A percentile compares a stretch with the other conserved stretches of the same genome.
These are phyloP conservation scores for Lactarius psammicola DNA, from an alignment of 768 basidiomycete genomes.

Conservation along the genomic window DNA sequence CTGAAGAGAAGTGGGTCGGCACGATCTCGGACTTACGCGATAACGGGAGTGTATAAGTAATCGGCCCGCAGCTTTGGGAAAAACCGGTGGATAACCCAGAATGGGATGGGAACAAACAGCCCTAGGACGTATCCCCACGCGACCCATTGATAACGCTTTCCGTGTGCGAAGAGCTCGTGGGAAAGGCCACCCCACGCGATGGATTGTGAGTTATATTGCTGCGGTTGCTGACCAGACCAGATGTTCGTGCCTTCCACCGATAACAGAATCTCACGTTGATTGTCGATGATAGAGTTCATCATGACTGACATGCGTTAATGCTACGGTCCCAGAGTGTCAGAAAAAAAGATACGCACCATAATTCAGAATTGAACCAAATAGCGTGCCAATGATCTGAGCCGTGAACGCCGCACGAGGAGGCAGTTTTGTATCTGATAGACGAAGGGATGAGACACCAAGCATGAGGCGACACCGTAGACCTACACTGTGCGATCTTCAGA, in stretches of 20 bases:
- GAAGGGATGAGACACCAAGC: not conserved
- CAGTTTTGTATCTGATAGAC: slow-evolving; percentile 41
- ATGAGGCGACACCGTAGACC: not conserved
- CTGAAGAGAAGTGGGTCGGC: slow-evolving; percentile 3
- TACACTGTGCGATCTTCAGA: slow-evolving; percentile 49
- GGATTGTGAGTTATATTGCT: slow-evolving; percentile 52
- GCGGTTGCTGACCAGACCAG: slow-evolving; percentile 49
- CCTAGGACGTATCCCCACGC: slow-evolving; percentile 49
- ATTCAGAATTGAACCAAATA: slow-evolving; percentile 44
- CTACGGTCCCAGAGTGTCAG: too few species aligned
- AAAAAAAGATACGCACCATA: slow-evolving; percentile 29
- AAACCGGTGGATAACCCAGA: slow-evolving; percentile 47
- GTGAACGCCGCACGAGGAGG: slow-evolving; percentile 50
- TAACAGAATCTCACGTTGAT: slow-evolving; percentile 49
- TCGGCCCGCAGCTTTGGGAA: slow-evolving; percentile 48
- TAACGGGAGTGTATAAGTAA: slow-evolving; percentile 49
- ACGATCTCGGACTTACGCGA: slow-evolving; percentile 36
- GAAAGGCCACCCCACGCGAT: slow-evolving; percentile 48
- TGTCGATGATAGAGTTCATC: slow-evolving; percentile 58
- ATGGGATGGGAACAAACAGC: slow-evolving; percentile 51
- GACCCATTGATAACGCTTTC: slow-evolving; percentile 46
- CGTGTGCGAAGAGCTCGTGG: slow-evolving; percentile 26
- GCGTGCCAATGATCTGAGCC: slow-evolving; percentile 49
- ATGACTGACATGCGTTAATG: slow-evolving; percentile 37
- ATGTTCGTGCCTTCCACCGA: slow-evolving; percentile 57